Conservation (phyloP, 306 rosid species). For the Fragaria iinumae region DNA sequence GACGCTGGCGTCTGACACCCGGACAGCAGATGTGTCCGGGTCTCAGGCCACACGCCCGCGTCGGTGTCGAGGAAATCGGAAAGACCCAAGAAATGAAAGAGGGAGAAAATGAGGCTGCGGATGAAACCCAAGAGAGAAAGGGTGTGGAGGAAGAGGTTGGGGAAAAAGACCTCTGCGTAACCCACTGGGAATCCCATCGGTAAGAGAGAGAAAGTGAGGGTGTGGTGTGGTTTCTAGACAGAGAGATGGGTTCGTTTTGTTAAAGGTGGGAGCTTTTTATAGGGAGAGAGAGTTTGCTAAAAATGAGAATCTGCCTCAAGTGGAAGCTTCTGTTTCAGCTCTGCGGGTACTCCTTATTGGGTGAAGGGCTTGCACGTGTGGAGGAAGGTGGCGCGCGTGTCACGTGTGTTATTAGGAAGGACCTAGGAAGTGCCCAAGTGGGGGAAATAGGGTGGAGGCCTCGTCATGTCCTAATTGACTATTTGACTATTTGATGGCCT, state of each 20-base stretch:
- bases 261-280: slow-evolving; percentile 1
- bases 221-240: neutral
- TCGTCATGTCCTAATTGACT: neutral
- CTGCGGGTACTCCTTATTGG: neutral
- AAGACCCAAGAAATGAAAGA: slow-evolving; percentile 61
- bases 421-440: slow-evolving; percentile 15
- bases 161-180: slow-evolving; percentile 63
- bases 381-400: slow-evolving; percentile 1
- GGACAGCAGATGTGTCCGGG: slow-evolving; percentile 10
- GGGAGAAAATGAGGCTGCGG: slow-evolving; percentile 46
- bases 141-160: slow-evolving; percentile 55
- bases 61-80: slow-evolving; percentile 66
- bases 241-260: neutral
- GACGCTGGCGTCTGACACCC: slow-evolving; percentile 46
- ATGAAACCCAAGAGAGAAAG: slow-evolving; percentile 63
- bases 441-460: neutral
- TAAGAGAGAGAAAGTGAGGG: slow-evolving; percentile 24
- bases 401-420: slow-evolving; percentile 37
- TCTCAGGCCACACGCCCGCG: slow-evolving; percentile 37
- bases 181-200: slow-evolving; percentile 78
- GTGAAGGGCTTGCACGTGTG: neutral
- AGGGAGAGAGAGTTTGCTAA: neutral
- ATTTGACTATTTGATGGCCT: neutral
- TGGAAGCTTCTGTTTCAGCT: slow-evolving; percentile 39
- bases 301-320: neutral